phyloP scores from a whole-genome alignment of 768 basidiomycete genomes.

The Tulasnella sp. region DNA sequence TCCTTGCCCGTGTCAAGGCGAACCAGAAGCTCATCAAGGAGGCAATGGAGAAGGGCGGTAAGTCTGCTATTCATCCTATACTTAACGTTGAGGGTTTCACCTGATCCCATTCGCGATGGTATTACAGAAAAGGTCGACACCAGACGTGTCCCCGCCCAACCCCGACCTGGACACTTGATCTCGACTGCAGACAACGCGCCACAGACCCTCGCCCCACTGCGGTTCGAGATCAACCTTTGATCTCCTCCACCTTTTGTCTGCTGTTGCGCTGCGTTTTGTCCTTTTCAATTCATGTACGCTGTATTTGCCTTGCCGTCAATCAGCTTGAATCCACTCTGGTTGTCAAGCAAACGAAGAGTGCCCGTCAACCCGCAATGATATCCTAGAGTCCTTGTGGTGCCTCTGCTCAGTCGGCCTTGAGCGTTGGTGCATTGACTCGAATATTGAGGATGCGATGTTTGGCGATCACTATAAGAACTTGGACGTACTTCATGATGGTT shows the following conservation, averaged over 20 bases:
- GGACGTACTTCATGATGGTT: too few relatives aligned
- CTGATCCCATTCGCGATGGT: not conserved
- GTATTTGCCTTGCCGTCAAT: too few relatives aligned
- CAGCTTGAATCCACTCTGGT: too few relatives aligned
- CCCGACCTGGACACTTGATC: slow-evolving; percentile 70
- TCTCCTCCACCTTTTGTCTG: not conserved
- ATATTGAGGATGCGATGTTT: too few relatives aligned
- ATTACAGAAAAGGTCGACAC: slow-evolving; percentile 63
- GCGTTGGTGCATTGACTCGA: too few relatives aligned
- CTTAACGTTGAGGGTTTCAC: slow-evolving; percentile 1
- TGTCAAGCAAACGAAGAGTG: too few relatives aligned
- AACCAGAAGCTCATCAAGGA: slow-evolving; percentile 76
- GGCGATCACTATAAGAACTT: too few relatives aligned
- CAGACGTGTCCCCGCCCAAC: slow-evolving; percentile 76
- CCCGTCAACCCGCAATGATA: too few relatives aligned
- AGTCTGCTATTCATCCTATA: slow-evolving; percentile 28
- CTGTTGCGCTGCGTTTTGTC: too few relatives aligned
- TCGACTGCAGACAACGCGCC: slow-evolving; percentile 65
- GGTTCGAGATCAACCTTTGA: slow-evolving; percentile 96
- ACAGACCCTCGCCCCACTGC: slow-evolving; percentile 85
- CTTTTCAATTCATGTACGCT: too few relatives aligned
- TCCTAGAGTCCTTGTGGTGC: too few relatives aligned
- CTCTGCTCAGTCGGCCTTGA: too few relatives aligned
- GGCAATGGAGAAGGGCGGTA: slow-evolving; percentile 86
- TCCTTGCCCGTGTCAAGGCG: slow-evolving; percentile 87